Evolutionary conservation across 2,329 filamentous ascomycete species (phyloP).

Genomic region (Talaromyces sp.): DNA sequence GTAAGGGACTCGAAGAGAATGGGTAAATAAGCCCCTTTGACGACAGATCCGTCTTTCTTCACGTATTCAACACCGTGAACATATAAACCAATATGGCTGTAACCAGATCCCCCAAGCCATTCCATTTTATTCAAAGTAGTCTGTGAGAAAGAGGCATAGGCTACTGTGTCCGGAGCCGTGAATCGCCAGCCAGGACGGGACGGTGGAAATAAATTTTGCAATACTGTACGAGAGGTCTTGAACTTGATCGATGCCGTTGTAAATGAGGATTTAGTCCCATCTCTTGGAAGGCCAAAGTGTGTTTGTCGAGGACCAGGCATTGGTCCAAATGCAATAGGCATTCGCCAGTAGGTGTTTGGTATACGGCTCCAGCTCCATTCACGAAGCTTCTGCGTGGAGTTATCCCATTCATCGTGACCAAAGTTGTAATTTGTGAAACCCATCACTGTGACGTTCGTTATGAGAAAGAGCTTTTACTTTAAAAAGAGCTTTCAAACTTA

Average conservation of each 20-base stretch:
- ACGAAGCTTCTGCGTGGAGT: conserved; percentile 47
- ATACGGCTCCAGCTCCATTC: conserved; percentile 43
- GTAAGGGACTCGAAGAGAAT: conserved; percentile 55
- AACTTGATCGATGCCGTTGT: conserved; percentile 46
- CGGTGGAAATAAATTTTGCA: conserved; percentile 46
- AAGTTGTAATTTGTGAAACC: conserved; percentile 49
- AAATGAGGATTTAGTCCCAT: conserved; percentile 31
- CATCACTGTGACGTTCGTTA: conserved; percentile 22
- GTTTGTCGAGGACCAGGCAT: conserved; percentile 42
- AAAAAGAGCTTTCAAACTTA: background rate
- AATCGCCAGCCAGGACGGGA: conserved; percentile 35
- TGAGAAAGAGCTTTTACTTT: background rate
- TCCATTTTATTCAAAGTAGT: conserved; percentile 48
- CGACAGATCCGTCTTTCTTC: conserved; percentile 42
- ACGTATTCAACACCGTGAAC: conserved; percentile 58
- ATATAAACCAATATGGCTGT: conserved; percentile 55
- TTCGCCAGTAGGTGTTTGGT: conserved; percentile 37
- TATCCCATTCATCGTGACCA: conserved; percentile 55
- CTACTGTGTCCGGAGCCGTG: conserved; percentile 39
- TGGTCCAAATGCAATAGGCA: conserved; percentile 44
- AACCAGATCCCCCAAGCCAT: conserved; percentile 58
- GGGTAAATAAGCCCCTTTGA: conserved; percentile 51
- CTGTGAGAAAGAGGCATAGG: conserved; percentile 37
- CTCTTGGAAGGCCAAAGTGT: conserved; percentile 23
- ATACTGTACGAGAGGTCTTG: conserved; percentile 45